Conservation (phyloP, 345 rosid genomes). For the Populus davidiana region DNA sequence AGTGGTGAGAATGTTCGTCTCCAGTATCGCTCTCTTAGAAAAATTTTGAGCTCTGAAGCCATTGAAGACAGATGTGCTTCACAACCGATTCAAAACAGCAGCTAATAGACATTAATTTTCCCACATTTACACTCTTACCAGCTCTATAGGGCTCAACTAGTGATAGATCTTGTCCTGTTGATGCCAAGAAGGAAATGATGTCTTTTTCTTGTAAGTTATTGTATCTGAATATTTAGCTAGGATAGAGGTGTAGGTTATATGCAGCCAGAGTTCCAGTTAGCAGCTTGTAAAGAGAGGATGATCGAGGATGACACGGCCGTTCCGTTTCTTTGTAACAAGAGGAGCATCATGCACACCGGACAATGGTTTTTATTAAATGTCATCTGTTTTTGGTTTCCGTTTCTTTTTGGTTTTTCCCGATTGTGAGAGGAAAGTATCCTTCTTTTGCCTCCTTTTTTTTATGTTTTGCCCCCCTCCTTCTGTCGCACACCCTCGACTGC, state of each 20-base stretch:
- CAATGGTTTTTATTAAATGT: neutral
- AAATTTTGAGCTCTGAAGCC: conserved; percentile 38
- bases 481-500: no score
- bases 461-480: no score
- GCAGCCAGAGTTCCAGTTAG: neutral
- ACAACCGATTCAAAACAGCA: conserved; percentile 54
- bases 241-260: conserved; percentile 14
- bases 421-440: neutral
- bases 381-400: neutral
- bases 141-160: conserved; percentile 15
- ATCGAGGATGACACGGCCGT: neutral
- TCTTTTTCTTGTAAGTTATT: conserved; percentile 2
- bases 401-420: neutral
- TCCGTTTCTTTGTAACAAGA: conserved; percentile 1
- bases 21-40: conserved; percentile 87
- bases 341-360: neutral
- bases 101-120: conserved; percentile 25
- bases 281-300: conserved; percentile 25
- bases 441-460: neutral
- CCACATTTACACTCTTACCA: neutral
- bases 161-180: neutral
- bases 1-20: conserved; percentile 87
- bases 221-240: conserved; percentile 20
- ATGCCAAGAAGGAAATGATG: conserved; percentile 2
- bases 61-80: conserved; percentile 51